Base-by-base conservation (phyloP, 257 asterid genomes). In the Solanum dulcamara region DNA sequence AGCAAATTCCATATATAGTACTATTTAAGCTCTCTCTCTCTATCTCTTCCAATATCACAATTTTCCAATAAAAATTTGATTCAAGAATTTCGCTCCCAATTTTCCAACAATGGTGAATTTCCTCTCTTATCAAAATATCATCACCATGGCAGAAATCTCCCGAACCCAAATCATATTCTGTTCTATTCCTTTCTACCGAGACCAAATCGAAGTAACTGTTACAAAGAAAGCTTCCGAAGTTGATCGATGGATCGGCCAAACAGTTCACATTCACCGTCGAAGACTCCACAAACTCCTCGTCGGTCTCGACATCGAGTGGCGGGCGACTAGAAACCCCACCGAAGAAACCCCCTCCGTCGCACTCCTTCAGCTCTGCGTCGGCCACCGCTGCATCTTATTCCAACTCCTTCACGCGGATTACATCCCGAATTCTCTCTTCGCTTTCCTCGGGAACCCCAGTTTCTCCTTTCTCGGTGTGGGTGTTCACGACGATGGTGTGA, bases 271-370 rank as follows among this genome's bases (percentile, higher is more conserved):
- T 62, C 42, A 60, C 15, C 82, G 83, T 11, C 10, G 2, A 4
- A 42, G 83, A 14, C 64, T 37, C 3, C 24, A 67, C 35, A 30
- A 71, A 7, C 82, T 87, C 22, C 70, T 86, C 2, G 26, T 87
- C 30, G 87, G 86, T 44, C 62, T 87, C 8, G 89, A 77, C 5
- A 48, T 87, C 28, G 83, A 87, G 12, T 87, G 89, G 89, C 53
- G 57, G 7, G 77, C 85, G 4, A 13, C 8, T 18, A 1, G 0
- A 10, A 11, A 82, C 38, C 33, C 71, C 35, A 70, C 74, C 3
- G 48, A 22, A 0, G 6, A 40, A 6, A 38, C 4, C 32, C 71
- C 83, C 32, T n/a, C 81, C 12, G 40, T 67, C 24, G 75, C 87
- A 0, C 85, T 87, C 22, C 72, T 77, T 0, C 89, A 87, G 14